These are phyloP conservation scores for Nyssa sinensis DNA, from an alignment of 148 eudicot genomes.

Conservation along the genomic window DNA sequence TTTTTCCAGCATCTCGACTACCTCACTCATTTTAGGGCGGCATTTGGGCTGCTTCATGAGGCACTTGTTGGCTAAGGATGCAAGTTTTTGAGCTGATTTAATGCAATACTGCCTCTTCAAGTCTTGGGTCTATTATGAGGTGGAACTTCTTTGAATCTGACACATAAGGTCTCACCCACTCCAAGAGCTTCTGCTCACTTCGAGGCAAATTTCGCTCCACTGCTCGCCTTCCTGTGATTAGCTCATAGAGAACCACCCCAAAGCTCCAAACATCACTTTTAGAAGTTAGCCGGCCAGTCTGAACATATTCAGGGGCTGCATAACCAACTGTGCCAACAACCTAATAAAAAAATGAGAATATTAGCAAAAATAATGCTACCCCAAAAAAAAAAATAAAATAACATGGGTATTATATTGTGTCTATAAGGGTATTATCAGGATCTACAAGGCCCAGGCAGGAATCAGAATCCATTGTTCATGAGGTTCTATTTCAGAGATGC, in stretches of 20 bases:
- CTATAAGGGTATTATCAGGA: neutral
- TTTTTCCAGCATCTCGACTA: slow-evolving; percentile 64
- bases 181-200: slow-evolving; percentile 82
- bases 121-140: slow-evolving; percentile 59
- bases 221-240: slow-evolving; percentile 88
- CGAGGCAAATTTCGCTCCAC: slow-evolving; percentile 77
- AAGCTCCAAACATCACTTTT: slow-evolving; percentile 98
- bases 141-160: slow-evolving; percentile 85
- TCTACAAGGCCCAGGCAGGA: slow-evolving; percentile 1
- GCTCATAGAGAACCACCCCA: slow-evolving; percentile 86
- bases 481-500: slow-evolving; percentile 1
- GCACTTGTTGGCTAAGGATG: slow-evolving; percentile 83
- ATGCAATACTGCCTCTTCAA: slow-evolving; percentile 60
- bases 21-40: slow-evolving; percentile 94
- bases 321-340: slow-evolving; percentile 96
- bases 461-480: neutral
- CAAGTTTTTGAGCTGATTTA: slow-evolving; percentile 72
- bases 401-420: too few species aligned
- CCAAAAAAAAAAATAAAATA: too few species aligned
- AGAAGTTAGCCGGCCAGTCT: slow-evolving; percentile 76
- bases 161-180: slow-evolving; percentile 85
- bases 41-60: slow-evolving; percentile 74
- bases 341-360: slow-evolving; percentile 27
- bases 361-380: too few species aligned
- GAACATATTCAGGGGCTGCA: slow-evolving; percentile 95